Evolutionary conservation across 257 asterid species (phyloP).

Genomic region (Paraleonurus japonicus): DNA sequence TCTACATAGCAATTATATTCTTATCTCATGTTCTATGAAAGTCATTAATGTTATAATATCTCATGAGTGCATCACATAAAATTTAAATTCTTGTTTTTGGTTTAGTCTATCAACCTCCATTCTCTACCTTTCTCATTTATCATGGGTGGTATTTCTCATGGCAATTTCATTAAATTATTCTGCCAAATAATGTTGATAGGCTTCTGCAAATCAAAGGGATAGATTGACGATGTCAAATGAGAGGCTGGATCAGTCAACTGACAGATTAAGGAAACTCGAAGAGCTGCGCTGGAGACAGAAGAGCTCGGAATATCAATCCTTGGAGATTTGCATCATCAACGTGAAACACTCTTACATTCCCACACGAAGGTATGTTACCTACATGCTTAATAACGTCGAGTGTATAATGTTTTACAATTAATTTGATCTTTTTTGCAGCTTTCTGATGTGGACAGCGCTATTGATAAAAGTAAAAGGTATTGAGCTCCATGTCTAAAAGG

Average conservation of each 20-base stretch:
- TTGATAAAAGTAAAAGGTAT: conserved; percentile 85
- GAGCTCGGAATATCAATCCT: conserved; percentile 88
- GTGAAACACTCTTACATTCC: conserved; percentile 85
- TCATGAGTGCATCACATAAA: conserved; percentile 12
- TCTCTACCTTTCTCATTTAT: neutral
- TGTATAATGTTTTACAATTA: neutral
- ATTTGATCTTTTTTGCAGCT: conserved; percentile 52
- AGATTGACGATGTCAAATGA: conserved; percentile 79
- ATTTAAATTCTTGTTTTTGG: neutral
- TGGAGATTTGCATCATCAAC: conserved; percentile 88
- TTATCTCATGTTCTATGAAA: neutral
- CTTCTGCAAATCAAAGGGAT: conserved; percentile 79
- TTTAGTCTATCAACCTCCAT: conserved; percentile 4
- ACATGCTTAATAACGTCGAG: neutral
- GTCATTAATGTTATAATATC: neutral
- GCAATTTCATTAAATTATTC: conserved; percentile 2
- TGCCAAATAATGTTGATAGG: conserved; percentile 43
- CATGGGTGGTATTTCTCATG: neutral
- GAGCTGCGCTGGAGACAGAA: conserved; percentile 88
- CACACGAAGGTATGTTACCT: conserved; percentile 58
- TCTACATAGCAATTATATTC: neutral
- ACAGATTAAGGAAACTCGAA: conserved; percentile 72
- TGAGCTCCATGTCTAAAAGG: conserved; percentile 83
- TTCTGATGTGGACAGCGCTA: conserved; percentile 87
- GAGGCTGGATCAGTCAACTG: conserved; percentile 78